Evolutionary conservation across 768 basidiomycete species (phyloP).

Genomic region (Tulasnella sp.): DNA sequence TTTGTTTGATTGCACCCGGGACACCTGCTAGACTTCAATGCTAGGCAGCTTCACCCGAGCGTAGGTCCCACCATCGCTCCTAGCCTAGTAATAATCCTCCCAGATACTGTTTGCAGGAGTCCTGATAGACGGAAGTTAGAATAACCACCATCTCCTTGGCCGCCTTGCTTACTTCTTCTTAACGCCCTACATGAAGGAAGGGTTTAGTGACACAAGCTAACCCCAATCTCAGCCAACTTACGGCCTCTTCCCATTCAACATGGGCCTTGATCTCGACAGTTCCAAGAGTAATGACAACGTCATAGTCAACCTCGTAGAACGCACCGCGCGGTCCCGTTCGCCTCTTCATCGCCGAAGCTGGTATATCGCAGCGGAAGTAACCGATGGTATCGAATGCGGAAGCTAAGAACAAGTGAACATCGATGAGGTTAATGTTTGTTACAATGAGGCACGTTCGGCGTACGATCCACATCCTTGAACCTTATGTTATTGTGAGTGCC

Average conservation of each 20-base stretch:
- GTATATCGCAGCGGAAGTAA: background rate
- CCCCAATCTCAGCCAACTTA: background rate
- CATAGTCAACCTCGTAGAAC: background rate
- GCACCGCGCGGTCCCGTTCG: background rate
- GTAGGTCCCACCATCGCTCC: background rate
- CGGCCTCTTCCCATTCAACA: conserved; percentile 10
- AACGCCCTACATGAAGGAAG: background rate
- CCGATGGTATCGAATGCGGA: background rate
- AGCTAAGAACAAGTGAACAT: background rate
- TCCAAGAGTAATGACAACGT: conserved; percentile 16
- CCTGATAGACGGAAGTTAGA: background rate
- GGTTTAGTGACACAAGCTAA: background rate
- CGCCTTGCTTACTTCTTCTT: background rate
- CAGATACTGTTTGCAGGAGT: background rate
- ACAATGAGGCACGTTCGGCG: background rate
- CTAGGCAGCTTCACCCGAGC: too few species aligned
- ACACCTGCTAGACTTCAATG: too few species aligned
- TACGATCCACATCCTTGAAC: background rate
- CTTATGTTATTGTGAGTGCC: background rate
- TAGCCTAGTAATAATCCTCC: background rate
- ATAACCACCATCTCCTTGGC: background rate
- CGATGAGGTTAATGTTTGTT: background rate
- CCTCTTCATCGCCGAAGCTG: background rate
- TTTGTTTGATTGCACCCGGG: too few species aligned
- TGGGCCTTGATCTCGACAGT: conserved; percentile 8